Evolutionary conservation across 345 rosid species (phyloP).

Genomic region (Gossypium rotundifolium): DNA sequence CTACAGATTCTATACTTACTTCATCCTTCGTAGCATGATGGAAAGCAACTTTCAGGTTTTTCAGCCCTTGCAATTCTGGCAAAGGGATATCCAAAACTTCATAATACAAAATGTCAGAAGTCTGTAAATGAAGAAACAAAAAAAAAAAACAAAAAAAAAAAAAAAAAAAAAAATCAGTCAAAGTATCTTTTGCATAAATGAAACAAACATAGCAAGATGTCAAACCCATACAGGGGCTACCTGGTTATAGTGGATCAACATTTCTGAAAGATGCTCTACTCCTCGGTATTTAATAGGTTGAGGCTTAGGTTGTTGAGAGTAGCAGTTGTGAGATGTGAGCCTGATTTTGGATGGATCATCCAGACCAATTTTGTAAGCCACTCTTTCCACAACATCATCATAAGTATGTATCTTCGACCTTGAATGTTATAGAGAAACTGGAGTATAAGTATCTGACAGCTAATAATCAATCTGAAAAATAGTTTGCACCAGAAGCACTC

Average conservation of each 20-base stretch:
- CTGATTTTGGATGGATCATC: conserved; percentile 87
- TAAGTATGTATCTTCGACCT: conserved; percentile 89
- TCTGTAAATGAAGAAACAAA: conserved; percentile 41
- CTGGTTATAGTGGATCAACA: conserved; percentile 94
- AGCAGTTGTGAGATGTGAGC: conserved; percentile 96
- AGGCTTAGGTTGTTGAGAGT: conserved; percentile 98
- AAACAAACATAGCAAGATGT: conserved; percentile 5
- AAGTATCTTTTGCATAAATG: neutral
- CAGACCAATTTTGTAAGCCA: conserved; percentile 77
- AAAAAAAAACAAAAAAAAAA: neutral
- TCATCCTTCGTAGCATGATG: conserved; percentile 83
- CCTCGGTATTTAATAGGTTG: conserved; percentile 84
- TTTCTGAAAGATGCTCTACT: conserved; percentile 78
- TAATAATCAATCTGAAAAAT: neutral
- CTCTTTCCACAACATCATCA: conserved; percentile 85
- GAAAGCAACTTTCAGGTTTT: conserved; percentile 87
- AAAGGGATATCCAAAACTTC: conserved; percentile 98
- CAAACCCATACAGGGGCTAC: conserved; percentile 27
- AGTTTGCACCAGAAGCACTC: conserved; percentile 28
- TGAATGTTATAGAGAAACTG: conserved; percentile 18
- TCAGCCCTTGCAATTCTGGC: conserved; percentile 90
- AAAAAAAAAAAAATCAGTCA: conserved; percentile 3
- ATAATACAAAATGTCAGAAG: conserved; percentile 85
- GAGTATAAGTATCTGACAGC: conserved; percentile 14
- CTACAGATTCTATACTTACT: conserved; percentile 36